These are phyloP conservation scores for Potentilla sterilis DNA, from an alignment of 306 rosid species.

Conservation along the genomic window DNA sequence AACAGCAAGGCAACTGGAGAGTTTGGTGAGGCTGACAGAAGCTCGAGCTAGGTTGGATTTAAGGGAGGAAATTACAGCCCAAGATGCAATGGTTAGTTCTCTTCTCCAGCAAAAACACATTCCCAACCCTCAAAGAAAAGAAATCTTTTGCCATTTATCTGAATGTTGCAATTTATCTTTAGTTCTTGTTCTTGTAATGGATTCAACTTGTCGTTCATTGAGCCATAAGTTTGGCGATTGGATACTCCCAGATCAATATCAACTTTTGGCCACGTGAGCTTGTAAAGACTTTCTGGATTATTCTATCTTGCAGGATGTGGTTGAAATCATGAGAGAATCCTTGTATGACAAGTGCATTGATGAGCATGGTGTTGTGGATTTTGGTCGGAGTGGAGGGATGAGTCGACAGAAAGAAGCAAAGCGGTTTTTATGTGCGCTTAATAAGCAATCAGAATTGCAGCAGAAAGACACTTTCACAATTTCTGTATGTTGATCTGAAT, in stretches of 20 bases:
- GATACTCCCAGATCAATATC: conserved; percentile 12
- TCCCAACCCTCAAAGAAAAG: background rate
- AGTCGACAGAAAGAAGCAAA: conserved; percentile 97
- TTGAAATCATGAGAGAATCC: conserved; percentile 97
- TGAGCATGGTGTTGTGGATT: conserved; percentile 87
- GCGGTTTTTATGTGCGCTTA: conserved; percentile 84
- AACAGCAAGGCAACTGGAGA: conserved; percentile 95
- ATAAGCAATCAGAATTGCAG: conserved; percentile 81
- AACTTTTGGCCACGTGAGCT: conserved; percentile 18
- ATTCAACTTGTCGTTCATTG: background rate
- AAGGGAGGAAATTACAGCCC: conserved; percentile 78
- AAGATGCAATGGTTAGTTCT: conserved; percentile 78
- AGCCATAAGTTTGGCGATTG: background rate
- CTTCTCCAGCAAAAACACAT: background rate
- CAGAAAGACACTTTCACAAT: conserved; percentile 83
- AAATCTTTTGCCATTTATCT: background rate
- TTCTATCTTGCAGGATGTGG: conserved; percentile 71
- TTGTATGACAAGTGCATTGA: conserved; percentile 86
- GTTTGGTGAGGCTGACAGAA: conserved; percentile 91
- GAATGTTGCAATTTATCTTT: background rate
- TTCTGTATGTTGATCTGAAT: conserved; percentile 43
- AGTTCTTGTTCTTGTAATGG: background rate
- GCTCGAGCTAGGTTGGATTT: conserved; percentile 92
- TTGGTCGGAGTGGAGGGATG: conserved; percentile 98
- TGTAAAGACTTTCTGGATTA: conserved; percentile 23